These are phyloP conservation scores for Coprinopsis sp. DNA, from an alignment of 768 basidiomycete genomes.

Conservation along the genomic window DNA sequence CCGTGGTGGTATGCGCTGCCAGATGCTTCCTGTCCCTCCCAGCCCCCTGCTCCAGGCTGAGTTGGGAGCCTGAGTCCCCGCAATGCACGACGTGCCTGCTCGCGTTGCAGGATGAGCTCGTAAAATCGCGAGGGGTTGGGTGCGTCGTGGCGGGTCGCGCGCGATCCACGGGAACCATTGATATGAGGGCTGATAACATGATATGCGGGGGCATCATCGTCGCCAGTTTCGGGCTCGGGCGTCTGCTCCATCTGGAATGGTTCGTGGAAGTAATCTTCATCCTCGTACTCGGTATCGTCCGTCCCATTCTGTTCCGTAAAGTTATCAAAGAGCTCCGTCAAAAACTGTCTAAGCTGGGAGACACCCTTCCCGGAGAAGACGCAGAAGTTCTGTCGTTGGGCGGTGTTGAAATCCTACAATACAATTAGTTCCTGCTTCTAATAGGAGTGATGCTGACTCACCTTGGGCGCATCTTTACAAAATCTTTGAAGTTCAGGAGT, in stretches of 20 bases:
- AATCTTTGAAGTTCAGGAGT: constrained; percentile 82
- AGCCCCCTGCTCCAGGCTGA: no score
- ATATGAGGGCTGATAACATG: constrained; percentile 22
- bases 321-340: constrained; percentile 71
- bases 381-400: constrained; percentile 88
- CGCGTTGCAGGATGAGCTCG: constrained; percentile 32
- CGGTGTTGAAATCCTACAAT: constrained; percentile 80
- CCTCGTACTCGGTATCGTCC: constrained; percentile 66
- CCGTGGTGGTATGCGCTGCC: constrained; percentile 37
- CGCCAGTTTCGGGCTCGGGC: constrained; percentile 35
- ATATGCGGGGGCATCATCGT: constrained; percentile 27
- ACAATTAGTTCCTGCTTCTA: constrained; percentile 4
- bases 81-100: constrained; percentile 18
- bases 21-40: constrained; percentile 32
- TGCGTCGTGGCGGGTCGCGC: constrained; percentile 11
- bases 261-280: constrained; percentile 53
- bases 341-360: constrained; percentile 69
- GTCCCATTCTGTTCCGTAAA: constrained; percentile 70
- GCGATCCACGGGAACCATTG: constrained; percentile 11
- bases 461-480: constrained; percentile 83
- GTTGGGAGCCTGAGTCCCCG: constrained; percentile 24
- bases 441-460: constrained; percentile 32
- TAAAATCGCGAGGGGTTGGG: constrained; percentile 23
- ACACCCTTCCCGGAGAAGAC: constrained; percentile 96
- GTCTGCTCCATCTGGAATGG: constrained; percentile 45